These are phyloP conservation scores for Saccharomyces jurei DNA, from an alignment of 805 yeast species.

Conservation along the genomic window DNA sequence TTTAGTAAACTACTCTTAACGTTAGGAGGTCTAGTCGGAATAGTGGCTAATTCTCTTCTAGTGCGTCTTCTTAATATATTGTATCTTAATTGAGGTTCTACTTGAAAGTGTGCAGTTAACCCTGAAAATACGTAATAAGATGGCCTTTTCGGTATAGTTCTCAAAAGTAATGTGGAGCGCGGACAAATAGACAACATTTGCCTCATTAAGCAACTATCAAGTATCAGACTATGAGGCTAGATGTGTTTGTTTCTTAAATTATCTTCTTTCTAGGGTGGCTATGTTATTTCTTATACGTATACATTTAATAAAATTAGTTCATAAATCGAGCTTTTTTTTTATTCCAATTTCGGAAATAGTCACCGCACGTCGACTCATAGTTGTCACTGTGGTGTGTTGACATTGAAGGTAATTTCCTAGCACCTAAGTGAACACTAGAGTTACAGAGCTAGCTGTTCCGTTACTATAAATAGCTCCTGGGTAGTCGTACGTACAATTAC, in stretches of 20 bases:
- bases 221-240: not conserved
- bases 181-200: not conserved
- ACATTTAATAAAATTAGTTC: not conserved
- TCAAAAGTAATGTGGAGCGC: not conserved
- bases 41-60: not conserved
- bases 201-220: not conserved
- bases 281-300: not conserved
- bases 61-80: not conserved
- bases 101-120: not conserved
- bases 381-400: not conserved
- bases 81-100: not conserved
- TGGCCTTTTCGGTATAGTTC: not conserved
- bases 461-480: not conserved
- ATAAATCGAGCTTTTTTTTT: not conserved
- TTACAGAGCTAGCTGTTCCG: not conserved
- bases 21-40: not conserved
- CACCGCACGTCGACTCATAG: not conserved
- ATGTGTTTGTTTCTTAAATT: not conserved
- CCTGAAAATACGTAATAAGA: not conserved
- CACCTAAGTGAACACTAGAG: not conserved
- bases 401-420: not conserved
- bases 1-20: not conserved
- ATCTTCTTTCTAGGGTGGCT: not conserved
- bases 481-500: not conserved
- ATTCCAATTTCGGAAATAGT: not conserved